These are phyloP conservation scores for Sedum album DNA, from an alignment of 164 flowering plant species.

Conservation along the genomic window DNA sequence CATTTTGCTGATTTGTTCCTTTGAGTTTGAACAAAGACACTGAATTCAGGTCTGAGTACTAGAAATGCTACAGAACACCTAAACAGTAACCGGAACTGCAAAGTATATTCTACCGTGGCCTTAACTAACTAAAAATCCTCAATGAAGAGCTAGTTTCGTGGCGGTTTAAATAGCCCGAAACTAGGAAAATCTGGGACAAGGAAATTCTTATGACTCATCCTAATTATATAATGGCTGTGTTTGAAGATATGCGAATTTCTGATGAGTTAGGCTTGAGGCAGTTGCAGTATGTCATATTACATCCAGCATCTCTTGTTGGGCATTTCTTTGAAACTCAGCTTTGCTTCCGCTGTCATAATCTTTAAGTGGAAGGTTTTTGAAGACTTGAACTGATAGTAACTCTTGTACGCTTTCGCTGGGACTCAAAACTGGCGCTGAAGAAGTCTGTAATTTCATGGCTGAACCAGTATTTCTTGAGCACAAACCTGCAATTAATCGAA, in stretches of 20 bases:
- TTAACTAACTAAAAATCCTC: neutral
- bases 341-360: neutral
- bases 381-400: no score
- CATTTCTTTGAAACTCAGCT: neutral
- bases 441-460: neutral
- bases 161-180: neutral
- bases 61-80: neutral
- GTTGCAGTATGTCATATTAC: neutral
- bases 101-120: neutral
- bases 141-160: no score
- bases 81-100: neutral
- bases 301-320: neutral
- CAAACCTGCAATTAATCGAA: neutral
- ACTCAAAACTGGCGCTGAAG: neutral
- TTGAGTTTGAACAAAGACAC: neutral
- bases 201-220: neutral
- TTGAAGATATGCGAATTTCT: neutral
- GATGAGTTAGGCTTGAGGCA: neutral
- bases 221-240: no score
- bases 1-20: neutral
- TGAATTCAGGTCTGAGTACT: neutral
- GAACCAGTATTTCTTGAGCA: neutral
- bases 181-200: neutral
- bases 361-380: neutral
- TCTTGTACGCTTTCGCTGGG: neutral